phyloP scores from a whole-genome alignment of 106 monocot species.

The Dendrobium officinale region DNA sequence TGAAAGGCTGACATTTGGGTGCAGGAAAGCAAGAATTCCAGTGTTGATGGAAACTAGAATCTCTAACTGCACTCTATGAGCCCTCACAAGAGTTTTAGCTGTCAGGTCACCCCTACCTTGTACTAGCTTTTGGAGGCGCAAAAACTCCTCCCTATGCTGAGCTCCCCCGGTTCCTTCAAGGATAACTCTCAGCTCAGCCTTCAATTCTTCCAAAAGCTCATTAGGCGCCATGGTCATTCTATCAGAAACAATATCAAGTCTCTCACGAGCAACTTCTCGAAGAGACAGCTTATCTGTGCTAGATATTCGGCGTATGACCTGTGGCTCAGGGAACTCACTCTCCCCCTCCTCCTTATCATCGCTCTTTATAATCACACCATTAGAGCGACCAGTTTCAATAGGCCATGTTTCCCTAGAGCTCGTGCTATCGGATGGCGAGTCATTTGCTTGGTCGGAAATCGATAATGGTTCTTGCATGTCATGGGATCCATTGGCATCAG shows the following conservation, averaged over 20 bases:
- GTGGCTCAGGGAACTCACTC: conserved; percentile 32
- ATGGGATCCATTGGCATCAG: conserved; percentile 43
- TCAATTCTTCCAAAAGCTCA: conserved; percentile 80
- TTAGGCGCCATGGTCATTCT: conserved; percentile 61
- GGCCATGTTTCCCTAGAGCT: conserved; percentile 97
- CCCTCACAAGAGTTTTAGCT: conserved; percentile 43
- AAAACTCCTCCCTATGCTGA: conserved; percentile 76
- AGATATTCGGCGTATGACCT: conserved; percentile 53
- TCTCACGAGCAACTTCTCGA: conserved; percentile 67
- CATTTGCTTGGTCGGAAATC: conserved; percentile 64
- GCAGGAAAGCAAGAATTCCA: conserved; percentile 91
- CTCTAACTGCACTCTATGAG: conserved; percentile 81
- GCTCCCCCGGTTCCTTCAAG: conserved; percentile 84
- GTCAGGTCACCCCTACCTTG: conserved; percentile 68
- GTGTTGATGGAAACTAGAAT: conserved; percentile 91
- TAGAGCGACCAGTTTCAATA: conserved; percentile 41
- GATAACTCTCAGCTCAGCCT: conserved; percentile 67
- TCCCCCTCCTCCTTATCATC: conserved; percentile 57
- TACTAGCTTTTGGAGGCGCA: conserved; percentile 72
- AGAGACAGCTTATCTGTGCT: conserved; percentile 42
- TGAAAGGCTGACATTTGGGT: conserved; percentile 73
- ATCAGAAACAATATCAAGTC: conserved; percentile 70
- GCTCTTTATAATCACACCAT: conserved; percentile 26
- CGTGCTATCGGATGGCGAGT: conserved; percentile 82
- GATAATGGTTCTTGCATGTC: conserved; percentile 52